Evolutionary conservation across 2,329 filamentous ascomycete species (phyloP).

Genomic region (Grosmannia clavigera): DNA sequence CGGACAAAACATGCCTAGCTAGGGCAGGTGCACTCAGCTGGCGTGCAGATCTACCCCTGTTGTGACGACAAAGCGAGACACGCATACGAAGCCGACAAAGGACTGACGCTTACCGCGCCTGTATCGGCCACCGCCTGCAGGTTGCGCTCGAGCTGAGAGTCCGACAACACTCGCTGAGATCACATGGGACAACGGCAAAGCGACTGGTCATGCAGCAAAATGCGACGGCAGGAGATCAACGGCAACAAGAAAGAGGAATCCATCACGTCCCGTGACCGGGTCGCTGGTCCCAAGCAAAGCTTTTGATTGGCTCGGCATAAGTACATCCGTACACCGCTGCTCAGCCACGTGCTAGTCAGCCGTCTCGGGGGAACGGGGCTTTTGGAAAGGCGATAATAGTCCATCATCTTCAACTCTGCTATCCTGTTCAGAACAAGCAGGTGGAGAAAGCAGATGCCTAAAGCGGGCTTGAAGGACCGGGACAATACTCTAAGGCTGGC

Average conservation of each 20-base stretch:
- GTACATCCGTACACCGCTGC: neutral
- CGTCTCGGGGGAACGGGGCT: constrained; percentile 1
- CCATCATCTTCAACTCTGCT: neutral
- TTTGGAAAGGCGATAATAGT: neutral
- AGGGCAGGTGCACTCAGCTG: neutral
- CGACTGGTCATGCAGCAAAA: neutral
- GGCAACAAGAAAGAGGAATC: neutral
- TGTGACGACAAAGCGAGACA: neutral
- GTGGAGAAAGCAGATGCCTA: neutral
- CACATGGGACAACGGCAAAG: neutral
- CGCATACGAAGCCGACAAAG: neutral
- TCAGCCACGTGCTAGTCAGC: neutral
- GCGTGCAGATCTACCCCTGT: neutral
- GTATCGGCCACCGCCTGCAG: neutral
- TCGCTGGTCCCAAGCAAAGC: neutral
- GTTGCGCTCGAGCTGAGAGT: neutral
- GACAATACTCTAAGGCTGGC: neutral
- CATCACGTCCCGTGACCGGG: neutral
- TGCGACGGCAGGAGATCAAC: neutral
- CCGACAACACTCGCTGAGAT: neutral
- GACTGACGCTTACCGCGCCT: neutral
- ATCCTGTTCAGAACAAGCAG: neutral
- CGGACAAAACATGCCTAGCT: too few species aligned
- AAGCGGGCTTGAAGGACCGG: neutral
- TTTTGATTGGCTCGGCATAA: neutral